phyloP scores from a whole-genome alignment of 2,329 filamentous ascomycete species.

The Aspergillus quadrilineatus region DNA sequence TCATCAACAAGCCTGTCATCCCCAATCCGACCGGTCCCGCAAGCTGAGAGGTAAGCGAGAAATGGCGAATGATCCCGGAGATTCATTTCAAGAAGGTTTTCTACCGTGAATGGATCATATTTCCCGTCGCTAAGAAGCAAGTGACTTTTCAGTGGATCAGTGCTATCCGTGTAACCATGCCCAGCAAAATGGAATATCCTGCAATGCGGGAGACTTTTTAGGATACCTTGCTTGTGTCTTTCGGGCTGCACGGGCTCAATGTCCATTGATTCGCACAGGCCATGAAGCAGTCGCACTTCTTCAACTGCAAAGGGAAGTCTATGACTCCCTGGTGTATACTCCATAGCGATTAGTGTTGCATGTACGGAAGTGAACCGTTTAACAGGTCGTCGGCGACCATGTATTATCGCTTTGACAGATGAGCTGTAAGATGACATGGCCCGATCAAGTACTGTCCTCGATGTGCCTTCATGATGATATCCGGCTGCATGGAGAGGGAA shows the following conservation, averaged over 20 bases:
- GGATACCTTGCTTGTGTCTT: background rate
- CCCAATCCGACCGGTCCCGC: slow-evolving; percentile 30
- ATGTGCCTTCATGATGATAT: background rate
- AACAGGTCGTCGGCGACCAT: background rate
- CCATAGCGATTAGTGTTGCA: background rate
- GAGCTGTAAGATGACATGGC: background rate
- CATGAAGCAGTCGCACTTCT: background rate
- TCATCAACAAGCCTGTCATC: slow-evolving; percentile 35
- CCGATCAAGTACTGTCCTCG: background rate
- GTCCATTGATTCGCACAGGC: background rate
- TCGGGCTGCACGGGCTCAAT: background rate
- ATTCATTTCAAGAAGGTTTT: slow-evolving; percentile 10
- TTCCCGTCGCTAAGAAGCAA: slow-evolving; percentile 26
- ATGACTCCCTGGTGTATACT: too few species aligned
- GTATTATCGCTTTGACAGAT: background rate
- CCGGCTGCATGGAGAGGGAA: background rate
- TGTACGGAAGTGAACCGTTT: background rate
- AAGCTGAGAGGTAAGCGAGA: slow-evolving; percentile 44
- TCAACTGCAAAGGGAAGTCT: background rate
- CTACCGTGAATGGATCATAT: slow-evolving; percentile 21
- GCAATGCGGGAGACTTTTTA: slow-evolving; percentile 14
- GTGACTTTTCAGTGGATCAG: slow-evolving; percentile 33
- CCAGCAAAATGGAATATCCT: slow-evolving; percentile 47
- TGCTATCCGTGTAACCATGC: slow-evolving; percentile 28
- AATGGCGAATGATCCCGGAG: slow-evolving; percentile 18